Percentiles rank a stretch among this genome's conserved stretches.
These are phyloP conservation scores for Sequoiadendron giganteum DNA, from an alignment of 75 land plant genomes.

Conservation along the genomic window DNA sequence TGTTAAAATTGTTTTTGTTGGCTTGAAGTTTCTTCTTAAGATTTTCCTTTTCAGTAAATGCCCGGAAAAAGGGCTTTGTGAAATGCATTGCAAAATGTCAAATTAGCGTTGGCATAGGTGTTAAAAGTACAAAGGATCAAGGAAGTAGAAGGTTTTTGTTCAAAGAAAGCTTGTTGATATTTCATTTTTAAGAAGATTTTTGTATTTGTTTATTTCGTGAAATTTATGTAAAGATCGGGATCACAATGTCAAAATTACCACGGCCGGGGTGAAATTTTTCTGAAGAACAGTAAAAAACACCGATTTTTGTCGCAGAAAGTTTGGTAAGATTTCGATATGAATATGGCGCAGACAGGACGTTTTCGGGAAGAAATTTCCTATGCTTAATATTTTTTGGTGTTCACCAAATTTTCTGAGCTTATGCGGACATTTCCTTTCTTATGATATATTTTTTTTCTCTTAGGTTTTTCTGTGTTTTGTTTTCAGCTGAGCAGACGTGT, in stretches of 20 bases:
- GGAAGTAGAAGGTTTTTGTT: not conserved
- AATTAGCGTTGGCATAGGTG: not conserved
- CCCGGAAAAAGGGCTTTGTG: not conserved
- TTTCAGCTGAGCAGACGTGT: not conserved
- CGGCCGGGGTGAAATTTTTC: not conserved
- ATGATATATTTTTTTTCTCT: not conserved
- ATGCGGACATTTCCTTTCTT: not conserved
- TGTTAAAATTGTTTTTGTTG: not conserved
- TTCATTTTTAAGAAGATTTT: not conserved
- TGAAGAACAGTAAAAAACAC: not conserved
- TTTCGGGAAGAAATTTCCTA: not conserved
- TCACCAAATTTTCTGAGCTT: not conserved
- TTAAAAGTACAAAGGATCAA: not conserved
- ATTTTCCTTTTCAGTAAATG: not conserved
- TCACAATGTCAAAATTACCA: not conserved
- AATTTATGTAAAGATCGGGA: not conserved
- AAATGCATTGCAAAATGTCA: not conserved
- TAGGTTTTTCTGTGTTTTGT: not conserved
- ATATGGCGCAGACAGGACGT: not conserved
- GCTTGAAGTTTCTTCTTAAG: not conserved
- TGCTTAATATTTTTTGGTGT: not conserved
- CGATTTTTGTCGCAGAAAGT: not conserved
- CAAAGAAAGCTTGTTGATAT: not conserved
- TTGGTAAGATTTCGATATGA: not conserved
- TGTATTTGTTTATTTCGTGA: not conserved